Conservation (phyloP, 2,329 filamentous ascomycete genomes). For the Calycina herbarum region DNA sequence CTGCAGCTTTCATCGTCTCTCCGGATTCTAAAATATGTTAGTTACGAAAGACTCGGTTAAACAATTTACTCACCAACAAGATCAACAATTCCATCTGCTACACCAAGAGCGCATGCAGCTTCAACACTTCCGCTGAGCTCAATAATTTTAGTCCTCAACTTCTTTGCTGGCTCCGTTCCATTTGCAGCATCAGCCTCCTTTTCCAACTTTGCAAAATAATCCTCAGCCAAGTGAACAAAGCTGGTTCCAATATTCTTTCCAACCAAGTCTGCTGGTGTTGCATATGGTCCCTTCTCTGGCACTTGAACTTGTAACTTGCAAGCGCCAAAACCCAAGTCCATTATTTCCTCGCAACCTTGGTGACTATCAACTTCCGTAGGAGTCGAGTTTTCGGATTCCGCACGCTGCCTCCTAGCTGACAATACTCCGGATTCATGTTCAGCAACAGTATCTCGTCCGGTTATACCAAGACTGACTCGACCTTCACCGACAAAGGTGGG, state of each 20-base stretch:
- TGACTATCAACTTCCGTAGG: slow-evolving; percentile 43
- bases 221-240: slow-evolving; percentile 80
- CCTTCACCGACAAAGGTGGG: slow-evolving; percentile 97
- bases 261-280: slow-evolving; percentile 72
- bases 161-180: slow-evolving; percentile 43
- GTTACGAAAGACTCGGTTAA: slow-evolving; percentile 8
- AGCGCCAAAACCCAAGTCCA: slow-evolving; percentile 86
- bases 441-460: slow-evolving; percentile 86
- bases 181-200: slow-evolving; percentile 42
- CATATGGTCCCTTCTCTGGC: slow-evolving; percentile 76
- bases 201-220: slow-evolving; percentile 84
- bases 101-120: slow-evolving; percentile 90
- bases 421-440: slow-evolving; percentile 75
- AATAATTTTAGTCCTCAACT: slow-evolving; percentile 83
- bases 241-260: slow-evolving; percentile 95
- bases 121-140: slow-evolving; percentile 96
- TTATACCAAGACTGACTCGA: slow-evolving; percentile 90
- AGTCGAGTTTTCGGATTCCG: slow-evolving; percentile 48
- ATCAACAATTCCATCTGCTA: slow-evolving; percentile 96
- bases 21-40: slow-evolving; percentile 72
- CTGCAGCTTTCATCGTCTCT: slow-evolving; percentile 96
- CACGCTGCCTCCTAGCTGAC: slow-evolving; percentile 48
- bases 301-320: slow-evolving; percentile 98
- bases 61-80: slow-evolving; percentile 72
- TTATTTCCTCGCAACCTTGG: slow-evolving; percentile 70